phyloP scores from a whole-genome alignment of 164 flowering plant genomes.

The Malania oleifera region DNA sequence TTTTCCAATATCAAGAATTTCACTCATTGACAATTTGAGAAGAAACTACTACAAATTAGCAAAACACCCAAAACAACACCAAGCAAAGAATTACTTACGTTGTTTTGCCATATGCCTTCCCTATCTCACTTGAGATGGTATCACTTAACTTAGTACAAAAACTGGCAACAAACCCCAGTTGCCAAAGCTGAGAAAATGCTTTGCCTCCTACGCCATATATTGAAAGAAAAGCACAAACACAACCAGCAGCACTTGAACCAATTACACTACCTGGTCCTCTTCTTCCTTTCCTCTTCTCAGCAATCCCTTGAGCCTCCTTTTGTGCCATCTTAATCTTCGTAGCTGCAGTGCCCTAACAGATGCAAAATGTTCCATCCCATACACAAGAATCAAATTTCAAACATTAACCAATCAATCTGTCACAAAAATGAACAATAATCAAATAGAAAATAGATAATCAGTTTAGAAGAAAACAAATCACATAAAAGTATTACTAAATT shows the following conservation, averaged over 20 bases:
- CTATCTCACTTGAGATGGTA: slow-evolving; percentile 95
- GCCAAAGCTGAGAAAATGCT: slow-evolving; percentile 53
- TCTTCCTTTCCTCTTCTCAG: slow-evolving; percentile 93
- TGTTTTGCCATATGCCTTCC: slow-evolving; percentile 88
- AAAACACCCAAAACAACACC: no score
- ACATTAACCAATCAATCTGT: neutral
- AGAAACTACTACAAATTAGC: no score
- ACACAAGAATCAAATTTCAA: neutral
- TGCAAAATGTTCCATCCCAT: slow-evolving; percentile 5
- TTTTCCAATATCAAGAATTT: no score
- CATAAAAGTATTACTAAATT: no score
- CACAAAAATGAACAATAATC: neutral
- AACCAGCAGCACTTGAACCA: slow-evolving; percentile 99
- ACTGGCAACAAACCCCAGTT: slow-evolving; percentile 90
- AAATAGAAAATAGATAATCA: no score
- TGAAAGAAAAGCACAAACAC: slow-evolving; percentile 83
- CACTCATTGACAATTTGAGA: no score
- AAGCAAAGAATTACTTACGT: slow-evolving; percentile 48
- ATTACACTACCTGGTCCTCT: slow-evolving; percentile 97
- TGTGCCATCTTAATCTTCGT: slow-evolving; percentile 94
- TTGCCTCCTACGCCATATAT: slow-evolving; percentile 67
- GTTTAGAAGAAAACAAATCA: no score
- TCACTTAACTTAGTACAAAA: slow-evolving; percentile 96
- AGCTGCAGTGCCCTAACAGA: slow-evolving; percentile 77
- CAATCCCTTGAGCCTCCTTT: slow-evolving; percentile 93